These are phyloP conservation scores for Hemerocallis citrina DNA, from an alignment of 106 monocot species.

Conservation along the genomic window DNA sequence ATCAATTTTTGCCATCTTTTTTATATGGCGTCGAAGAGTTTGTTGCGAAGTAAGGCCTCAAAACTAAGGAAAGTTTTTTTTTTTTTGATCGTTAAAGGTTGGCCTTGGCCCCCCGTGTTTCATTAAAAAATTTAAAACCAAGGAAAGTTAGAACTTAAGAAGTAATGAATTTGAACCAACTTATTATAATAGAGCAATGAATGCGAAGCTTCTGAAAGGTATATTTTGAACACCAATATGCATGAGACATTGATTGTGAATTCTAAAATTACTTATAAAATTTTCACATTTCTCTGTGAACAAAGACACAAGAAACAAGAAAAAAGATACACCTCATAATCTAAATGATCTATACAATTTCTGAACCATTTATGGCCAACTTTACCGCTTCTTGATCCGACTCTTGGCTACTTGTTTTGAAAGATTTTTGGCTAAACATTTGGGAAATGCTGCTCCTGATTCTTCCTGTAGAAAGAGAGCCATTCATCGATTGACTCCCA, in stretches of 20 bases:
- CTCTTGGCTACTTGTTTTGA: constrained; percentile 19
- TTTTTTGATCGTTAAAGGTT: too few species aligned
- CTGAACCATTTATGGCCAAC: neutral
- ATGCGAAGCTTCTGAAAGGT: too few species aligned
- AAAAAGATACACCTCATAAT: neutral
- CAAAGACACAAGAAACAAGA: neutral
- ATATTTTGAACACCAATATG: too few species aligned
- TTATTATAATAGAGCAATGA: neutral
- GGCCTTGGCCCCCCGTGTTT: too few species aligned
- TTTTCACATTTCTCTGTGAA: neutral
- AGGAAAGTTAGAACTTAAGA: too few species aligned
- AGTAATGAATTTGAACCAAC: neutral
- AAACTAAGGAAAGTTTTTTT: too few species aligned
- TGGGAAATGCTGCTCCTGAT: constrained; percentile 22
- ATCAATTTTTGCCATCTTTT: constrained; percentile 36
- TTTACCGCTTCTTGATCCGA: constrained; percentile 4
- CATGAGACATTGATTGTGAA: neutral
- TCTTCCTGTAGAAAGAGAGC: constrained; percentile 15
- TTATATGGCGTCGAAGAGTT: too few species aligned
- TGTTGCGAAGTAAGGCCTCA: too few species aligned
- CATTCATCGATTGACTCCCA: constrained; percentile 21
- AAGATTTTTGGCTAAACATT: constrained; percentile 52
- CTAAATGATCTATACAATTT: neutral
- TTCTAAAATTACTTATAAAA: neutral
- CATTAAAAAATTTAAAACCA: too few species aligned